A percentile compares a stretch with the other conserved stretches of the same genome.
Evolutionary conservation across 345 rosid species (phyloP).

Genomic region (Firmiana major): DNA sequence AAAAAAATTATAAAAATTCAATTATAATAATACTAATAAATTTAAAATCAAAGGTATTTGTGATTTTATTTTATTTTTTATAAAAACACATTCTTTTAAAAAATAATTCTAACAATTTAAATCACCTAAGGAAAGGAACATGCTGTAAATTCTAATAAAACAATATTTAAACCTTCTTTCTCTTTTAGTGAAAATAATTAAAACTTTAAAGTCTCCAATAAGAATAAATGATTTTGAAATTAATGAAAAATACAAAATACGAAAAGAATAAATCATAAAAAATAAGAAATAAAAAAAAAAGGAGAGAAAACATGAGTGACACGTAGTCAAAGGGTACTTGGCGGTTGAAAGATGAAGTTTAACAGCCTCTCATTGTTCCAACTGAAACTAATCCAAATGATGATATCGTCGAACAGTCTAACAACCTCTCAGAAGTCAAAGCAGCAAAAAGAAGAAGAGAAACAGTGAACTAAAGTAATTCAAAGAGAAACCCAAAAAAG

Average conservation of each 20-base stretch:
- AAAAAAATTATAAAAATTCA: no score
- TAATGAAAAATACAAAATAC: background rate
- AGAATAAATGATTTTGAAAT: no score
- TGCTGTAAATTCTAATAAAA: no score
- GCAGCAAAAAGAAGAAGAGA: background rate
- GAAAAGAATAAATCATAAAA: background rate
- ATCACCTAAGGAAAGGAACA: no score
- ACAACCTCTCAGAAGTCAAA: background rate
- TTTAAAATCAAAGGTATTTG: no score
- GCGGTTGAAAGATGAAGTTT: constrained; percentile 8
- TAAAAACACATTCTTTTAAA: no score
- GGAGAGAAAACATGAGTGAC: background rate
- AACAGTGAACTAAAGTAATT: background rate
- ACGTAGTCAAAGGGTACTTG: background rate
- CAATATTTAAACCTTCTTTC: no score
- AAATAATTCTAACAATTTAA: no score
- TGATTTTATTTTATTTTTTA: no score
- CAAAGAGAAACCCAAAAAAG: background rate
- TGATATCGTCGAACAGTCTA: background rate
- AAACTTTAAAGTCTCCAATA: no score
- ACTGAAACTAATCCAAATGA: background rate
- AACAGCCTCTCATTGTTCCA: constrained; percentile 7
- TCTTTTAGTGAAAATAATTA: no score
- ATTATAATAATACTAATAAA: no score
- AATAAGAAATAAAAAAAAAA: background rate